Percentiles rank a stretch among this genome's conserved stretches.
phyloP scores from a whole-genome alignment of 768 basidiomycete species.

The Xerocomus spinulosus region DNA sequence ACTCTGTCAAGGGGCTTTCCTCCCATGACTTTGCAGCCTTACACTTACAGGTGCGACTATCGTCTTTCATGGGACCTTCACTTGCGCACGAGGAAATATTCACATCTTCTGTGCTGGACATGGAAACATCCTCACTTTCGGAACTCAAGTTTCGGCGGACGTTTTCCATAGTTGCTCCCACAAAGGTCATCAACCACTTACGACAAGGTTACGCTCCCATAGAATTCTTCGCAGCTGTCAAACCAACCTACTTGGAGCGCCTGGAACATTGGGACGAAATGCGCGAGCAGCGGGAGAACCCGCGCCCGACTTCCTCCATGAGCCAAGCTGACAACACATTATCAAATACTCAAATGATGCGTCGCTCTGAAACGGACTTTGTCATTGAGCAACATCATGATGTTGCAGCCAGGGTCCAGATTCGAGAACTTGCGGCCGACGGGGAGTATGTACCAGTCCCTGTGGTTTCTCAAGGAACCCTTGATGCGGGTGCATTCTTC shows the following conservation, averaged over 20 bases:
- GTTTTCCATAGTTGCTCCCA: slow-evolving; percentile 72
- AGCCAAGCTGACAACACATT: slow-evolving; percentile 36
- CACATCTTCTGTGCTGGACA: slow-evolving; percentile 68
- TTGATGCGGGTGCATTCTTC: slow-evolving; percentile 83
- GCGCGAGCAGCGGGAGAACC: slow-evolving; percentile 64
- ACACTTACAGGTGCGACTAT: slow-evolving; percentile 85
- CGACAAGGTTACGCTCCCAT: slow-evolving; percentile 77
- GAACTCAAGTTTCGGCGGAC: slow-evolving; percentile 81
- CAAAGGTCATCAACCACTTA: slow-evolving; percentile 69
- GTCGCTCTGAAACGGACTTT: slow-evolving; percentile 90
- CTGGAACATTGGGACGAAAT: slow-evolving; percentile 93
- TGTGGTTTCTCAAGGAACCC: slow-evolving; percentile 65
- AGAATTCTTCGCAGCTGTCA: slow-evolving; percentile 84
- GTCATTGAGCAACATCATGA: slow-evolving; percentile 85
- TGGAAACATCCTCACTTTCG: slow-evolving; percentile 64
- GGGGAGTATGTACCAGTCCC: slow-evolving; percentile 83
- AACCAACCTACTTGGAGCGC: slow-evolving; percentile 79
- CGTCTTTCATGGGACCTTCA: slow-evolving; percentile 76
- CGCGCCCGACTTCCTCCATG: slow-evolving; percentile 31
- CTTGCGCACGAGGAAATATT: slow-evolving; percentile 76
- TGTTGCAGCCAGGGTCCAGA: slow-evolving; percentile 81
- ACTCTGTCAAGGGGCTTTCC: slow-evolving; percentile 83
- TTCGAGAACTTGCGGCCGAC: slow-evolving; percentile 80
- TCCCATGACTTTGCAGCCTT: slow-evolving; percentile 84
- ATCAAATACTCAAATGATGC: slow-evolving; percentile 62